phyloP scores from a whole-genome alignment of 2,329 filamentous ascomycete genomes.

The Colletotrichum lentis region DNA sequence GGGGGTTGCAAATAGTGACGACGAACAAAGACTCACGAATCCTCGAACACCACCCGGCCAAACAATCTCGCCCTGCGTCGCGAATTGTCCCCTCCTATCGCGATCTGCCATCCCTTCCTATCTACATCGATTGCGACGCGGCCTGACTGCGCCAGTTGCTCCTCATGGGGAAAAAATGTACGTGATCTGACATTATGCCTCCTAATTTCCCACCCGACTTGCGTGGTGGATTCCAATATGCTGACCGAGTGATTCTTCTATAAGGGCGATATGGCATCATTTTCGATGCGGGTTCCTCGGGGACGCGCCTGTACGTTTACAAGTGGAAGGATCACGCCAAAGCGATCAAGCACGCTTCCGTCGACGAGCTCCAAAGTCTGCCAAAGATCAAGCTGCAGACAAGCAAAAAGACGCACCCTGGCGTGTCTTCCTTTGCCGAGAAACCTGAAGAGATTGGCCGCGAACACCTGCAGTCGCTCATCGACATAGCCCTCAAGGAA shows the following conservation, averaged over 20 bases:
- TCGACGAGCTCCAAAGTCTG: conserved; percentile 70
- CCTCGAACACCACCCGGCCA: not conserved
- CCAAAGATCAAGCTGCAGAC: conserved; percentile 85
- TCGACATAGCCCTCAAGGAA: conserved; percentile 81
- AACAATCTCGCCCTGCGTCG: not conserved
- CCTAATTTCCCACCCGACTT: conserved; percentile 1
- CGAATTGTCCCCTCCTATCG: not conserved
- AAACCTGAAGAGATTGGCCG: conserved; percentile 78
- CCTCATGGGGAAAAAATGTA: conserved; percentile 51
- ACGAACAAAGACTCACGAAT: not conserved
- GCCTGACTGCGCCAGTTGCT: conserved; percentile 22
- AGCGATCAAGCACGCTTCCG: conserved; percentile 60
- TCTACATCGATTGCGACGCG: conserved; percentile 6
- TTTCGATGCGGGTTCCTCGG: conserved; percentile 96
- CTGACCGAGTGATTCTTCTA: conserved; percentile 12
- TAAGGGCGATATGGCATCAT: conserved; percentile 86
- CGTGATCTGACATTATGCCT: conserved; percentile 19
- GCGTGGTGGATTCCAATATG: not conserved
- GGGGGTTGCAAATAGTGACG: not conserved
- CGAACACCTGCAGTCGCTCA: conserved; percentile 80
- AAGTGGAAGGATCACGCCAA: conserved; percentile 83
- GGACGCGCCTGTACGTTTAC: conserved; percentile 94
- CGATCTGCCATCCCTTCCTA: not conserved
- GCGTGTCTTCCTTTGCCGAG: conserved; percentile 88
- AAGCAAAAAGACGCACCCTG: conserved; percentile 92